Percentiles rank a stretch among this genome's conserved stretches.
Evolutionary conservation across 768 basidiomycete genomes (phyloP).

Genomic region (Naematelia encephala): DNA sequence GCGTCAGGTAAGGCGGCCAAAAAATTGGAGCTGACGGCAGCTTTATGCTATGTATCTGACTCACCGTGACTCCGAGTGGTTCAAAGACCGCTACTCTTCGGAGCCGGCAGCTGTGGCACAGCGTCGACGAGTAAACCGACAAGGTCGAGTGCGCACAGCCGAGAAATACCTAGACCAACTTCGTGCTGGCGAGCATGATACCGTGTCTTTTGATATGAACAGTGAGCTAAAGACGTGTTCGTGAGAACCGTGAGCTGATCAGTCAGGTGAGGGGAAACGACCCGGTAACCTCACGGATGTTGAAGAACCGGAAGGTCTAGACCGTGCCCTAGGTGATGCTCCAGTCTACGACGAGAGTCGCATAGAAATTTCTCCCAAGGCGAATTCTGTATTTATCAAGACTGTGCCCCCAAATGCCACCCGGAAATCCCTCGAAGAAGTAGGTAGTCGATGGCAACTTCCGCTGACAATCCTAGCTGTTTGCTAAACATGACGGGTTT

Average conservation of each 20-base stretch:
- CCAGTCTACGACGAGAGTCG: slow-evolving; percentile 26
- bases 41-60: slow-evolving; percentile 93
- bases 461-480: slow-evolving; percentile 58
- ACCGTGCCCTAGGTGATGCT: slow-evolving; percentile 32
- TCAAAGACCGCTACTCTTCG: slow-evolving; percentile 90
- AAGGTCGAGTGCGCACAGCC: slow-evolving; percentile 75
- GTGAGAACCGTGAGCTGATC: not conserved
- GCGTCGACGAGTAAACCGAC: slow-evolving; percentile 73
- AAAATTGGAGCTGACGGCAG: slow-evolving; percentile 54
- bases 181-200: slow-evolving; percentile 78
- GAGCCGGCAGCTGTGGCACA: slow-evolving; percentile 65
- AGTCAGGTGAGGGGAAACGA: slow-evolving; percentile 69
- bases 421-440: slow-evolving; percentile 83
- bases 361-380: slow-evolving; percentile 35
- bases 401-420: slow-evolving; percentile 92
- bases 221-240: slow-evolving; percentile 9
- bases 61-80: slow-evolving; percentile 94
- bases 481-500: slow-evolving; percentile 72
- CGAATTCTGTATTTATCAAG: slow-evolving; percentile 76
- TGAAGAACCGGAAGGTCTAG: slow-evolving; percentile 39
- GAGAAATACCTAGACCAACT: slow-evolving; percentile 73
- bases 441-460: slow-evolving; percentile 49
- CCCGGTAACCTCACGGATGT: slow-evolving; percentile 42
- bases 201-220: slow-evolving; percentile 32
- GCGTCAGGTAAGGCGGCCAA: slow-evolving; percentile 66